phyloP scores from a whole-genome alignment of 2,329 filamentous ascomycete genomes.

The Fusarium irregulare region DNA sequence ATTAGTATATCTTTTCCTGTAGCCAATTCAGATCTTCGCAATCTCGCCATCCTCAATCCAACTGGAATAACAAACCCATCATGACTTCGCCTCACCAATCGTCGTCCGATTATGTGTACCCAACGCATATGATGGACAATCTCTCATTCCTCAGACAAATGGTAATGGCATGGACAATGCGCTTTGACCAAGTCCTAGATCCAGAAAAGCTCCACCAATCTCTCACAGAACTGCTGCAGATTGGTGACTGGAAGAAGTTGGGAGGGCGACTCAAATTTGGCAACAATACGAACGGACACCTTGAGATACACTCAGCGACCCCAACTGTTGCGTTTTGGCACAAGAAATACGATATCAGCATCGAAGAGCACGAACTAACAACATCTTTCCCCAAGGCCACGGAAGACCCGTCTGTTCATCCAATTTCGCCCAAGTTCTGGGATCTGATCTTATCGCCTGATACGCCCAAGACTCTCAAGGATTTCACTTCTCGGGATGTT shows the following conservation, averaged over 20 bases:
- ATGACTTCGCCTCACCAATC: rapidly evolving
- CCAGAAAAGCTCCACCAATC: background rate
- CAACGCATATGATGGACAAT: slow-evolving; percentile 1
- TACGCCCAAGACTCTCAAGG: rapidly evolving
- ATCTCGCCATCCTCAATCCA: rapidly evolving
- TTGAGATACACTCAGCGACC: background rate
- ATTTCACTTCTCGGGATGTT: background rate
- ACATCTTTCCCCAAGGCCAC: rapidly evolving
- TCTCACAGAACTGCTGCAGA: background rate
- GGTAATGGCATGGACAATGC: background rate
- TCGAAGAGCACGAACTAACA: rapidly evolving
- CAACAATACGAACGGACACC: background rate
- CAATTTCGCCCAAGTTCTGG: background rate
- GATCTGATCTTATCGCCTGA: rapidly evolving
- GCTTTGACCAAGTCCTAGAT: background rate
- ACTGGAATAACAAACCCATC: rapidly evolving
- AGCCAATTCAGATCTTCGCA: background rate
- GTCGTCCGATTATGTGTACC: background rate
- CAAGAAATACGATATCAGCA: background rate
- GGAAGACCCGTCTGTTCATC: background rate
- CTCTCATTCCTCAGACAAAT: background rate
- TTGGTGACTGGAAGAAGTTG: background rate
- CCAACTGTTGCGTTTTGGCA: background rate
- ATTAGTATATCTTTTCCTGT: rapidly evolving
- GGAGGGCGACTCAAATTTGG: background rate